phyloP scores from a whole-genome alignment of 768 basidiomycete species.

The Mycena galericulata region DNA sequence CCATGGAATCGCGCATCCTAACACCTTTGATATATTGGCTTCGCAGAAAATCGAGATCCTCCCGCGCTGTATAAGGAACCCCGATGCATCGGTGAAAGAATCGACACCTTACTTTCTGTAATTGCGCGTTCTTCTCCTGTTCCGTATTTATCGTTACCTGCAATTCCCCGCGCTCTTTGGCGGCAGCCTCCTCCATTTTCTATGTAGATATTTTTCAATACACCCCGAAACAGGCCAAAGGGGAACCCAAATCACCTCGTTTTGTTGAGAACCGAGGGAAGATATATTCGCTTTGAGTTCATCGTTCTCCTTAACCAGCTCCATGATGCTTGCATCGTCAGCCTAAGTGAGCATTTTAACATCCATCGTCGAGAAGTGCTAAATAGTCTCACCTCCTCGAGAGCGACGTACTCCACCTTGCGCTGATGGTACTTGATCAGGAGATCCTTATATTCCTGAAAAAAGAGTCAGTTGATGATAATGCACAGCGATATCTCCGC shows the following conservation, averaged over 20 bases:
- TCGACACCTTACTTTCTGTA: not conserved
- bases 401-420: too few species aligned
- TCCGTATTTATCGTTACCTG: not conserved
- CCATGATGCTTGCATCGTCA: not conserved
- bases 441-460: not conserved
- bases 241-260: not conserved
- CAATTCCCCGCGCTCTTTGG: not conserved
- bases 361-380: too few species aligned
- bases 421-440: not conserved
- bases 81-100: not conserved
- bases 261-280: not conserved
- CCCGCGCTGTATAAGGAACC: too few species aligned
- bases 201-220: not conserved
- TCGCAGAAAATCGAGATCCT: too few species aligned
- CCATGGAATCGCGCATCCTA: not conserved
- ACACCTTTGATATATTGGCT: not conserved
- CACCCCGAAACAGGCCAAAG: not conserved
- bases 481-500: not conserved
- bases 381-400: not conserved
- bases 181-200: not conserved
- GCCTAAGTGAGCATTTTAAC: not conserved
- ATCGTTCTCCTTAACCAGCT: not conserved
- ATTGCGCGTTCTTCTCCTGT: not conserved
- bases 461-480: not conserved
- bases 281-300: not conserved